A percentile compares a stretch with the other conserved stretches of the same genome.
phyloP scores from a whole-genome alignment of 257 asterid genomes.

The Solanum bulbocastanum region DNA sequence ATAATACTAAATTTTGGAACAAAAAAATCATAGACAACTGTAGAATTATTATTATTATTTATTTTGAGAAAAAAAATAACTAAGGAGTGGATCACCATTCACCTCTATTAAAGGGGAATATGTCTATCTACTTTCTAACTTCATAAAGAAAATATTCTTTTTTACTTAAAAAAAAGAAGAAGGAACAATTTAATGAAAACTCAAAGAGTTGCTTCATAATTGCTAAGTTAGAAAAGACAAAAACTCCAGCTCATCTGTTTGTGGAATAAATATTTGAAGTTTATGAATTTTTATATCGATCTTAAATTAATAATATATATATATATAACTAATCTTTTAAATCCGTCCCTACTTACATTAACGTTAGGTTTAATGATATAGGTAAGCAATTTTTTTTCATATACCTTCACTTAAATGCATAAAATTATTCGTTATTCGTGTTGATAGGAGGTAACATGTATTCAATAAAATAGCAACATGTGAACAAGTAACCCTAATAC shows the following conservation, averaged over 20 bases:
- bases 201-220: background rate
- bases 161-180: background rate
- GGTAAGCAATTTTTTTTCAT: background rate
- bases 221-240: background rate
- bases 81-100: background rate
- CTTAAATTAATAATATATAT: background rate
- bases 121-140: background rate
- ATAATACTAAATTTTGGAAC: background rate
- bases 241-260: background rate
- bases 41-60: background rate
- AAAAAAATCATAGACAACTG: background rate
- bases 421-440: background rate
- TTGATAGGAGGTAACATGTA: background rate
- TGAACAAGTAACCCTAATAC: background rate
- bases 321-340: no score
- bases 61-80: background rate
- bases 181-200: background rate
- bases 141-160: background rate
- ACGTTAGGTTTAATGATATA: no score
- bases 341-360: no score
- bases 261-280: background rate
- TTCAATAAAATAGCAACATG: background rate
- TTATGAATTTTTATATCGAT: background rate
- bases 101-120: background rate
- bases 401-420: background rate